Base-by-base conservation (phyloP, 1,284 basidiomycete genomes). In the Tremellales sp. region DNA sequence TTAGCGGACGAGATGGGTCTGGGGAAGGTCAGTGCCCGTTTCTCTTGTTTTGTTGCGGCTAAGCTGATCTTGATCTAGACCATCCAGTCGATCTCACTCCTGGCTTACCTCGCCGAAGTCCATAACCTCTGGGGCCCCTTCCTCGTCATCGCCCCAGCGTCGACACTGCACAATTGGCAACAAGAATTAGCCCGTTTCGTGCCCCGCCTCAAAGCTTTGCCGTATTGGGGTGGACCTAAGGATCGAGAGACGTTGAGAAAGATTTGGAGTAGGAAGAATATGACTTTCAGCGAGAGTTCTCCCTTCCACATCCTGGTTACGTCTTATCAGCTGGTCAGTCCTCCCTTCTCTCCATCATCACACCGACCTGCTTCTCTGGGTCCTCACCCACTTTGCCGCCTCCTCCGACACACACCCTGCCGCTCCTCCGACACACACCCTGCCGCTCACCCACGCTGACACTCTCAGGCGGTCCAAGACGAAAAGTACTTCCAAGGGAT, bases 101-200 rank as follows among this genome's bases (percentile, higher is more conserved):
- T 99, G 52, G 90, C 94, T 4, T 96, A 98, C 74, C 84, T 99
- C 19, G 94, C 96, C 8, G 96, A 98, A 75, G 85, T 85, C 1
- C 96, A 98, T 72, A 89, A 97, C 68, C 96, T 98, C 54, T 99
- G 96, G 96, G 96, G 96, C 0, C 96, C 96, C 15, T 98, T 99
- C 80, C 81, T 99, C n/a, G 93, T 99, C 51, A 96, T 99, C 44
- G 92, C 96, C 1, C 96, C 96, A 1, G 88, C 93, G 1, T 97
- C 94, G 4, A 99, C 96, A 0, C 78, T 99, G 57, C 96, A 98
- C 75, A 98, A 98, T 68, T 99, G 96, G 96, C 94, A 98, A 72
- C 96, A 98, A 69, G 96, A 99, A 74, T 82, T 98, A 52, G 87
- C 89, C 24, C 85, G 90, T 25, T 99, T 99, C 70, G 91, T 97